Evolutionary conservation across 371 early-diverging fungal species (phyloP).

Genomic region (Mortierella sp.): DNA sequence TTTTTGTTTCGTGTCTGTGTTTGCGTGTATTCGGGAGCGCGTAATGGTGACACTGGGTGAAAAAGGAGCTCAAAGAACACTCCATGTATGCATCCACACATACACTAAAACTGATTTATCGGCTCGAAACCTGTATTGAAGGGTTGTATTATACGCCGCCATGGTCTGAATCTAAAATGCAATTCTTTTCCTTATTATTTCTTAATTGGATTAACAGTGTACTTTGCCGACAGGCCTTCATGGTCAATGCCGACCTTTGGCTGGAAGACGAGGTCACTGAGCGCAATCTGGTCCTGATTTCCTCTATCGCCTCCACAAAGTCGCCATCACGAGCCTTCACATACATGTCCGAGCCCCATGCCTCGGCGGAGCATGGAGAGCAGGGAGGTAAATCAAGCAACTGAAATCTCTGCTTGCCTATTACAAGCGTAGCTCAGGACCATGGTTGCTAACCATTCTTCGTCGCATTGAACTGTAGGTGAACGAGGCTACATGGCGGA

Average conservation of each 20-base stretch:
- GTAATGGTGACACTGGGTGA: not conserved
- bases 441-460: not conserved
- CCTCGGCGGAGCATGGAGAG: not conserved
- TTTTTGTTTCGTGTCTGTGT: not conserved
- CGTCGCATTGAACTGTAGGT: not conserved
- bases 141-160: not conserved
- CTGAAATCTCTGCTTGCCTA: too few species aligned
- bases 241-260: slow-evolving; percentile 52
- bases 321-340: not conserved
- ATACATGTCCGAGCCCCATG: slow-evolving; percentile 11
- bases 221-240: slow-evolving; percentile 28
- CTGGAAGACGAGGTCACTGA: slow-evolving; percentile 44
- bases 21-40: not conserved
- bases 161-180: not conserved
- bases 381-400: not conserved
- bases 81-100: too few species aligned
- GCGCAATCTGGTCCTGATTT: slow-evolving; percentile 36
- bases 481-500: not conserved
- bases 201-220: slow-evolving; percentile 14
- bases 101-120: not conserved
- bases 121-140: not conserved
- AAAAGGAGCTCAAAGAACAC: not conserved
- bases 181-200: not conserved
- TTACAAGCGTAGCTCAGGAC: not conserved
- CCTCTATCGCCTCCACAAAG: slow-evolving; percentile 34